These are phyloP conservation scores for Suillus alpinus DNA, from an alignment of 768 basidiomycete species.

Conservation along the genomic window DNA sequence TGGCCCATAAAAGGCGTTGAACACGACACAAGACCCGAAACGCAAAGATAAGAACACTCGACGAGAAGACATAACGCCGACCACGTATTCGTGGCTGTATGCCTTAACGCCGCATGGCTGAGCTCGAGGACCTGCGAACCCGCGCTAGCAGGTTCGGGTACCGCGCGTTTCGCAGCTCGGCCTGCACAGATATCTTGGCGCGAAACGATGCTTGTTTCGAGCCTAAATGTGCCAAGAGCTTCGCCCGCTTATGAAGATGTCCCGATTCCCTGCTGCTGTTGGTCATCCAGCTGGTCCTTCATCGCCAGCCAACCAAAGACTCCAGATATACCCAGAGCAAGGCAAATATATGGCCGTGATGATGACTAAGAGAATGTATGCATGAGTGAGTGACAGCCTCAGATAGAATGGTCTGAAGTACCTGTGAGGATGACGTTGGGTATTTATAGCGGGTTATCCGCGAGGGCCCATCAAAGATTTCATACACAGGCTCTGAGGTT, in stretches of 20 bases:
- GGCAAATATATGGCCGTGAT: conserved; percentile 9
- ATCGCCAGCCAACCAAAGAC: conserved; percentile 22
- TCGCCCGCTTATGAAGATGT: background rate
- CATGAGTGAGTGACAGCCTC: background rate
- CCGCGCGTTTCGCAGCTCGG: no score
- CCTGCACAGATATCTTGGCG: background rate
- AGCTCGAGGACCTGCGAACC: no score
- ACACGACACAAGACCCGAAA: background rate
- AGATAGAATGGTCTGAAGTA: conserved; percentile 8
- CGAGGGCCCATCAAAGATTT: conserved; percentile 49
- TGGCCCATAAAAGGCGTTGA: no score
- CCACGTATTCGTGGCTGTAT: background rate
- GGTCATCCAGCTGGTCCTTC: conserved; percentile 9
- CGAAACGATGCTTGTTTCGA: background rate
- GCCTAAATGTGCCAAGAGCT: background rate
- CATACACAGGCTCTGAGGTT: conserved; percentile 31
- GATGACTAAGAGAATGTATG: background rate
- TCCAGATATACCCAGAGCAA: conserved; percentile 19
- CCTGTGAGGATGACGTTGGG: conserved; percentile 11
- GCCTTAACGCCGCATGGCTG: background rate
- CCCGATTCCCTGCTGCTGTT: background rate
- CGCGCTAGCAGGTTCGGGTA: background rate
- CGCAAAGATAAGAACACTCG: background rate
- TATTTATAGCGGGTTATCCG: conserved; percentile 22
- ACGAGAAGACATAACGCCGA: background rate